Evolutionary conservation across 31 red algal genomes (phyloP).

Genomic region (Asparagopsis taxiformis): DNA sequence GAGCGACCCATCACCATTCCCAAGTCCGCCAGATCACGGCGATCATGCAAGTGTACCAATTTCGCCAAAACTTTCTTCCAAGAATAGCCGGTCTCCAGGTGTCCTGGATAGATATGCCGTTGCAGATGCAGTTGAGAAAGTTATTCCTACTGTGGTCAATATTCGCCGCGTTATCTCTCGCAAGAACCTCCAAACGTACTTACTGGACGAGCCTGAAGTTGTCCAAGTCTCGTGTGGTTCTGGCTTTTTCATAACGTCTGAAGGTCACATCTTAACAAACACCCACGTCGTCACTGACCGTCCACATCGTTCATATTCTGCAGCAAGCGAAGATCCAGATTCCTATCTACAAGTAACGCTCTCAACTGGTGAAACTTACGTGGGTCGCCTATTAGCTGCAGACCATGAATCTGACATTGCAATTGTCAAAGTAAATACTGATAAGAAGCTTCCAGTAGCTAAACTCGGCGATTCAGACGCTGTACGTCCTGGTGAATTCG

Average conservation of each 20-base stretch:
- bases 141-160: slow-evolving; percentile 81
- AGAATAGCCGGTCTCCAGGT: slow-evolving; percentile 1
- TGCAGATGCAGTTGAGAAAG: slow-evolving; percentile 81
- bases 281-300: slow-evolving; percentile 75
- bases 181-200: slow-evolving; percentile 32
- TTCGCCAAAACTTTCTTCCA: too few relatives aligned
- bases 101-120: slow-evolving; percentile 64
- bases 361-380: slow-evolving; percentile 73
- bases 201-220: slow-evolving; percentile 9
- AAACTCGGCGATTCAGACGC: slow-evolving; percentile 69
- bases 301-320: slow-evolving; percentile 4
- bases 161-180: slow-evolving; percentile 60
- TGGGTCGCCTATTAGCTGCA: slow-evolving; percentile 53
- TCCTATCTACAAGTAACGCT: slow-evolving; percentile 65
- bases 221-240: slow-evolving; percentile 75
- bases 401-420: slow-evolving; percentile 83
- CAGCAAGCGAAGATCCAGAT: slow-evolving; percentile 18
- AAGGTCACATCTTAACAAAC: slow-evolving; percentile 89
- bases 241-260: slow-evolving; percentile 78
- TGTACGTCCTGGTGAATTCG: slow-evolving; percentile 86
- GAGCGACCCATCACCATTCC: too few relatives aligned
- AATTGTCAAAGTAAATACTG: slow-evolving; percentile 76
- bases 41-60: too few relatives aligned
- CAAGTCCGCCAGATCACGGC: too few relatives aligned
- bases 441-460: slow-evolving; percentile 50